Percentiles rank a stretch among this genome's conserved stretches.
These are phyloP conservation scores for Ustilago nuda DNA, from an alignment of 1,284 basidiomycete species.

Conservation along the genomic window DNA sequence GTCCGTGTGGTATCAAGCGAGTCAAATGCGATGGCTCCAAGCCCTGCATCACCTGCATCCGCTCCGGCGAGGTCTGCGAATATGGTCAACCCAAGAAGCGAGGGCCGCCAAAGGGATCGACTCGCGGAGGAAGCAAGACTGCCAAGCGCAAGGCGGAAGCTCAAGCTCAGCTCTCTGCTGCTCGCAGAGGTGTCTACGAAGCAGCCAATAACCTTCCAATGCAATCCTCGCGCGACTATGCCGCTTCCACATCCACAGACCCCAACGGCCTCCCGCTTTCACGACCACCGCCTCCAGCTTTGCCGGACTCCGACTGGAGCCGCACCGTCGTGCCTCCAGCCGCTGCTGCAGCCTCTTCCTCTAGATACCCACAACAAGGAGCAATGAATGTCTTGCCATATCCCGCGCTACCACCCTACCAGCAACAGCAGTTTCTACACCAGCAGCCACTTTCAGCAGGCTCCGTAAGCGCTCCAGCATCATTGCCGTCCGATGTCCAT, in stretches of 20 bases:
- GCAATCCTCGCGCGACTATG: conserved; percentile 29
- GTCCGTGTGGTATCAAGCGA: conserved; percentile 52
- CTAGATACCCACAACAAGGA: conserved; percentile 17
- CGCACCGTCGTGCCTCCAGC: conserved; percentile 1
- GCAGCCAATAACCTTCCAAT: conserved; percentile 22
- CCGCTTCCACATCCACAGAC: conserved; percentile 4
- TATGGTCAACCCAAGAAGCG: conserved; percentile 60
- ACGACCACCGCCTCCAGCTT: conserved; percentile 19
- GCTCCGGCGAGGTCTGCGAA: conserved; percentile 53
- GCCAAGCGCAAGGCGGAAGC: conserved; percentile 28
- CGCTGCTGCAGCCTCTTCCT: conserved; percentile 6
- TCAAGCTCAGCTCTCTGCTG: conserved; percentile 6
- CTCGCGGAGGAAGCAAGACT: conserved; percentile 47
- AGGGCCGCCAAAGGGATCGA: conserved; percentile 60
- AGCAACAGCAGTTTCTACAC: conserved; percentile 2
- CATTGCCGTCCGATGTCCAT: conserved; percentile 6
- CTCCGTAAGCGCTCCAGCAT: neutral
- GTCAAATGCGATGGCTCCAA: conserved; percentile 58
- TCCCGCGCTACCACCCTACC: conserved; percentile 3
- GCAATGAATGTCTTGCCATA: conserved; percentile 4
- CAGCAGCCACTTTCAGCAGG: conserved; percentile 4
- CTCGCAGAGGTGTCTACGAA: conserved; percentile 19
- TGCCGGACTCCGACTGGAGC: conserved; percentile 20
- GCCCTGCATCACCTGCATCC: conserved; percentile 54
- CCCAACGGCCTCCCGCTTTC: conserved; percentile 5